Percentiles rank a stretch among this genome's conserved stretches.
Evolutionary conservation across 345 rosid species (phyloP).

Genomic region (Eucalyptus decipiens): DNA sequence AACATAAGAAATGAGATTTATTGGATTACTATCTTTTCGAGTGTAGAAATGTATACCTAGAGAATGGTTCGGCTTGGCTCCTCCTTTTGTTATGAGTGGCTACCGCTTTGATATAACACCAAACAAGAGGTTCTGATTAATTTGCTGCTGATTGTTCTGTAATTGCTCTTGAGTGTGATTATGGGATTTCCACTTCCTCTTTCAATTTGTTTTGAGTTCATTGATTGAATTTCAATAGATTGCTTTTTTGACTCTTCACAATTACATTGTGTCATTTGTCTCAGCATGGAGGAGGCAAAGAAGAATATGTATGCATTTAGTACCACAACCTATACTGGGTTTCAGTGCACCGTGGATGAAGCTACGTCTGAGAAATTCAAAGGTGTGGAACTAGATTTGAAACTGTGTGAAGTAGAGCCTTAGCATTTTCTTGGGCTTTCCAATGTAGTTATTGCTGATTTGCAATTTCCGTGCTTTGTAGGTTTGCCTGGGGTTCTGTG

Average conservation of each 20-base stretch:
- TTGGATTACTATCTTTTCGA: neutral
- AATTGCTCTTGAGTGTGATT: neutral
- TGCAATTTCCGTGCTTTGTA: constrained; percentile 3
- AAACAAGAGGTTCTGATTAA: neutral
- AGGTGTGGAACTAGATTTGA: constrained; percentile 17
- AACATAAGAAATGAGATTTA: neutral
- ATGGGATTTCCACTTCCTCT: neutral
- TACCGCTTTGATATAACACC: neutral
- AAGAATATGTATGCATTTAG: constrained; percentile 96
- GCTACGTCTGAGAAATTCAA: constrained; percentile 89
- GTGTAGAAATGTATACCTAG: neutral
- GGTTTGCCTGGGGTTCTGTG: constrained; percentile 98
- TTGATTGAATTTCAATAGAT: neutral
- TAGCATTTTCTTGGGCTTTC: neutral
- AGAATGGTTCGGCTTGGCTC: neutral
- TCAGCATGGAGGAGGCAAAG: constrained; percentile 96
- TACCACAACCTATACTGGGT: constrained; percentile 88
- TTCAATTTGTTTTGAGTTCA: neutral
- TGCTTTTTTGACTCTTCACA: neutral
- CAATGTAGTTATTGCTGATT: neutral
- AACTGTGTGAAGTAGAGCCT: neutral
- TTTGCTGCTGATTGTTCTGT: neutral
- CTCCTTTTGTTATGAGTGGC: neutral
- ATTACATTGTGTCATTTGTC: neutral
- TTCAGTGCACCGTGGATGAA: constrained; percentile 80